Evolutionary conservation across 441 rosid species (phyloP), one percentile per base, ranked within the genome.

Genomic region (Brassica hybrid): DNA sequence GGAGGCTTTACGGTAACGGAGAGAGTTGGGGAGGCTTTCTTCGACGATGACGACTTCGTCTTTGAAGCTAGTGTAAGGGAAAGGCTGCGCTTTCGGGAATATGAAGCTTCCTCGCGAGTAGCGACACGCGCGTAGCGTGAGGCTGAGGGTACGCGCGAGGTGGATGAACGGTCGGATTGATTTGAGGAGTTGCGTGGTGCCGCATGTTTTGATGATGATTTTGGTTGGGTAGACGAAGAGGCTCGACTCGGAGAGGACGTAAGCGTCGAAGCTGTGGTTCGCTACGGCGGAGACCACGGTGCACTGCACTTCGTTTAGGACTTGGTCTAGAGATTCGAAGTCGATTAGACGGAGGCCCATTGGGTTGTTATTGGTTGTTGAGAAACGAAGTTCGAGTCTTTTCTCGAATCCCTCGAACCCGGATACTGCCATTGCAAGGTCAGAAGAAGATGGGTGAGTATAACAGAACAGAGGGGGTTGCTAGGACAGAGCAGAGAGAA

Each of bases 341-440:
- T 84, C 90, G 5, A 95, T 86, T 66, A 88, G 82, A 77, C 99
- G 81, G 13, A 95, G 93, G 0, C 98, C 98, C 88, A 86, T 71
- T 1, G 70, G 48, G 69, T 45, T 73, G 1, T 6, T 45, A 7
- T 19, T 69, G 43, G 69, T 36, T 45, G 72, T 76, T 0, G 91
- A 88, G 86, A 95, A 95, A 17, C 84, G 94, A 73, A 95, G 97
- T 86, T 95, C 99, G 45, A 95, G 86, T 48, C 99, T 84, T 80
- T 95, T 95, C 86, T 95, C 99, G 60, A 91, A 95, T 3, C 99
- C 99, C 79, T 95, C 99, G 77, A 95, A 95, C 2, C 98, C 99
- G 6, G 97, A 91, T 61, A 76, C 85, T 23, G 99, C 94, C 98
- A 93, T 93, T 71, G 76, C 12, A 11, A 23, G 34, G 54, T 56